Conservation (phyloP, 257 asterid species). For the Solanum arcanum region DNA sequence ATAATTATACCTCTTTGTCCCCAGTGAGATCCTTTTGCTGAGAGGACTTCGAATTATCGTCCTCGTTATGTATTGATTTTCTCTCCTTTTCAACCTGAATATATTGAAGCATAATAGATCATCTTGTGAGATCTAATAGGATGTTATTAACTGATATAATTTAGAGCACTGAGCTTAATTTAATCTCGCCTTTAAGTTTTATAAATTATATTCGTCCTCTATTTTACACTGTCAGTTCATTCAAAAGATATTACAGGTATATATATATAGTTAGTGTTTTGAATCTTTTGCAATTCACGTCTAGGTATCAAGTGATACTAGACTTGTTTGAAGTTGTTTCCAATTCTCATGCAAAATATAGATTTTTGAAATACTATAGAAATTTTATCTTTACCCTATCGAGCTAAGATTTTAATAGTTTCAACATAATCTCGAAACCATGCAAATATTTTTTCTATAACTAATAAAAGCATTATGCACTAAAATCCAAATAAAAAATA, state of each 20-base stretch:
- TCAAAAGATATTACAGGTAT: not conserved
- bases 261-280: not conserved
- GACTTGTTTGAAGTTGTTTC: not conserved
- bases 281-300: not conserved
- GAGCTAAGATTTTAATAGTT: not conserved
- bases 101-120: not conserved
- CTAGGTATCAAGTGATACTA: not conserved
- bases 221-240: not conserved
- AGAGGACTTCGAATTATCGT: slow-evolving; percentile 12
- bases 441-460: not conserved
- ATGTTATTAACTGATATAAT: not conserved
- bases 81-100: slow-evolving; percentile 32
- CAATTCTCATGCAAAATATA: not conserved
- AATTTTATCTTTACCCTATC: not conserved
- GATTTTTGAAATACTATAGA: not conserved
- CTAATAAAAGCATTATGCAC: not conserved
- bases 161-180: not conserved
- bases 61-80: slow-evolving; percentile 1
- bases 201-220: not conserved
- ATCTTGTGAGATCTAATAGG: not conserved
- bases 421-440: not conserved
- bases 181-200: not conserved
- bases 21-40: slow-evolving; percentile 13
- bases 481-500: not conserved
- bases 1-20: slow-evolving; percentile 11